Base-by-base conservation (phyloP, 2,329 filamentous ascomycete species). In the Tolypocladium inflatum region DNA sequence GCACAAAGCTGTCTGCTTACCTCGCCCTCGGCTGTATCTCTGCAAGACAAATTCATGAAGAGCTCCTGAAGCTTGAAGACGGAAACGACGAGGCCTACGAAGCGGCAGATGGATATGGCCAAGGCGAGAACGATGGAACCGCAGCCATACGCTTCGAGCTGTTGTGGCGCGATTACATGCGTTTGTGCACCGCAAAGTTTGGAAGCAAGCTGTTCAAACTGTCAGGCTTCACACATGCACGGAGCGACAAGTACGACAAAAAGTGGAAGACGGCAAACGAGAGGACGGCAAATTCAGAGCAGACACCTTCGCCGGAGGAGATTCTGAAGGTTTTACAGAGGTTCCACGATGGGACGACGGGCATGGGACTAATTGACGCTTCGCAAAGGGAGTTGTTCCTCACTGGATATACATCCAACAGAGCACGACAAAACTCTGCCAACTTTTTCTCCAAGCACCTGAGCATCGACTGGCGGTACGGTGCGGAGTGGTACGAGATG, bases 401-500 rank as follows among this genome's bases (percentile, higher is more conserved):
- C 48, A 93, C 89, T 0, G 90, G 89, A 0, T 92, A 91, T 68
- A 91, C 89, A 0, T 88, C 86, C 1, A 91, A 91, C 66, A 80
- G 89, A 17, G 85, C 88, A 0, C 77, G 89, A 2, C 88, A 92
- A 69, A 91, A 92, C 57, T 87, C 90, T 1, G 89, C 88, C 0
- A 87, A 80, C 19, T 93, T 90, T 67, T 74, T 92, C 1, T 73
- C 87, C 0, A 90, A 90, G 63, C 87, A 90, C 60, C 75, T 92
- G 3, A 79, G 80, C 1, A 84, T 93, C 26, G 89, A 93, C 70
- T 94, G 90, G 90, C 82, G 88, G 0, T 79, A 89, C 17, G 90
- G 89, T 0, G 90, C 89, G 0, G 89, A 92, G 68, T 93, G 88
- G 87, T 93, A 92, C 66, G 89, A 93, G 68, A 83, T 80, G 67